Conservation (phyloP, 108 stramenopile genomes). For the Aurantiochytrium sp. region DNA sequence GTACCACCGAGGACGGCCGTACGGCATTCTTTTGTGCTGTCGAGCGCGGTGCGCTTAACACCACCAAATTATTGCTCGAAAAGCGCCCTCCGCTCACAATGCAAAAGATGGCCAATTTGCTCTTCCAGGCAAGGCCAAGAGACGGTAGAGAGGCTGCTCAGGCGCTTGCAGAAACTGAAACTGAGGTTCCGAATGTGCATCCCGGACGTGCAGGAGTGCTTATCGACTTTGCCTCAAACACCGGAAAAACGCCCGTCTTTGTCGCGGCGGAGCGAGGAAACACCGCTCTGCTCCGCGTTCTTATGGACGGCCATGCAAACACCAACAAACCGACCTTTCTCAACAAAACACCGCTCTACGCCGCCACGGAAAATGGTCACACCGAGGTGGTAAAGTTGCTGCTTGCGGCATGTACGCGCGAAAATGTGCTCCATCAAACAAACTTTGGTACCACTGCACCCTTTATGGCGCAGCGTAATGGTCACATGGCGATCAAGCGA, state of each 20-base stretch:
- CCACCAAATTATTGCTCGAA: not conserved
- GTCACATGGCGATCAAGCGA: not conserved
- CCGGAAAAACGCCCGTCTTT: not conserved
- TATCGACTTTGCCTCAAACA: not conserved
- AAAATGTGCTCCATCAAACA: not conserved
- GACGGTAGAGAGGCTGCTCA: not conserved
- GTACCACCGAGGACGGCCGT: not conserved
- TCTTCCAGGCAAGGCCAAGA: not conserved
- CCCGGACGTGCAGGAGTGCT: not conserved
- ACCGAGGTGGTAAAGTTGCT: not conserved
- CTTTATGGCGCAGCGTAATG: constrained; percentile 10
- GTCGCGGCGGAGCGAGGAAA: not conserved
- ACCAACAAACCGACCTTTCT: not conserved
- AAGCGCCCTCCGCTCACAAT: not conserved
- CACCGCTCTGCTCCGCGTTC: not conserved
- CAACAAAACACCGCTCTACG: constrained; percentile 6
- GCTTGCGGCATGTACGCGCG: not conserved
- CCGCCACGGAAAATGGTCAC: not conserved
- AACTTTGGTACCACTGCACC: constrained; percentile 12
- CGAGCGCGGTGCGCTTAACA: not conserved
- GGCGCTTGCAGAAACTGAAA: not conserved
- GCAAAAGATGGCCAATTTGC: not conserved
- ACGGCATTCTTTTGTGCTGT: constrained; percentile 2
- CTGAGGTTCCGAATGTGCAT: not conserved
- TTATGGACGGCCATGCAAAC: not conserved